Evolutionary conservation across 163 green algal genomes (phyloP), one percentile per base, ranked within the genome.

Genomic region (Scenedesmus sp.): DNA sequence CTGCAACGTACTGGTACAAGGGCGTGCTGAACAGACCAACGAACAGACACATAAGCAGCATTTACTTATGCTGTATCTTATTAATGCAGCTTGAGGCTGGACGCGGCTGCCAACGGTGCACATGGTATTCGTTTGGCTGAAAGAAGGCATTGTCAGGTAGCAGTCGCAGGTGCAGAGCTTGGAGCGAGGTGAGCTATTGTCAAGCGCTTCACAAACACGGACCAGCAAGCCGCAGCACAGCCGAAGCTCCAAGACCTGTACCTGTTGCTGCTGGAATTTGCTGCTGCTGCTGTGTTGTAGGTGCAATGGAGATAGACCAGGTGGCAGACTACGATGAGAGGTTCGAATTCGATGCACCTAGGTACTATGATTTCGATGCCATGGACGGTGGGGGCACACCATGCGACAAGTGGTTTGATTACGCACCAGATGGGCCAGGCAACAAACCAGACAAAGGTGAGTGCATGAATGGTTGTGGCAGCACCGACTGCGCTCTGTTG

Each of bases 341-440:
- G 16, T 92, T 90, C 33, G 89, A 90, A n/a, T 92, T 90, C 59
- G 89, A 92, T 44, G 89, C 89, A 12, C 89, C 89, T 37, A 65
- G 76, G 16, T 92, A 87, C 59, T 92, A 90, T 53, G 83, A 92
- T 73, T 90, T 92, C 22, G 65, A 89, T 24, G 22, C 37, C 13
- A 92, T 87, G 53, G 68, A 33, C 51, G 72, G 53, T 37, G 72
- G 70, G 35, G 70, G 82, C 72, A 87, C 81, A 22, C 83, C 83
- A 30, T 43, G 46, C n/a, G 89, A 92, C 83, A 83, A 76, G 51
- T 92, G 89, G 89, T 92, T 92, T 87, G 89, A 89, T 33, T 85
- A 72, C 51, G 89, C 89, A 30, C 89, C 89, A 37, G 89, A 92
- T 42, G 89, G 89, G 18, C 89, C 89, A 44, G 89, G 89, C 15